Conservation (phyloP, 345 rosid species). For the Cochlearia excelsa region DNA sequence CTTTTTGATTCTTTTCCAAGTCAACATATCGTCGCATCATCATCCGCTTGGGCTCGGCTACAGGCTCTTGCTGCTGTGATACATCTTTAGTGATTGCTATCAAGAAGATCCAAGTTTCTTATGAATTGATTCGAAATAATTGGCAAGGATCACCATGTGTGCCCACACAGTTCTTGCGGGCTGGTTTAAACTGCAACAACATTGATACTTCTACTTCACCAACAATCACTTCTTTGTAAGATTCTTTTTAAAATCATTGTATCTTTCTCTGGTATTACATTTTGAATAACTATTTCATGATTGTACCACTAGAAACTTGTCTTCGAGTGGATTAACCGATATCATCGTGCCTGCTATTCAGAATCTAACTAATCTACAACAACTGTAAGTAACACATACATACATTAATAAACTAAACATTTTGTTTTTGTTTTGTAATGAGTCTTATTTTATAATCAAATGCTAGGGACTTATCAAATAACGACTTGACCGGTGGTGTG, state of each 20-base stretch:
- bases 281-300: neutral
- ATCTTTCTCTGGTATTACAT: neutral
- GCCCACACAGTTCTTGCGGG: too few species aligned
- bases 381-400: conserved; percentile 35
- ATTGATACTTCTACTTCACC: too few species aligned
- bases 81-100: too few species aligned
- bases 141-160: too few species aligned
- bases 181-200: too few species aligned
- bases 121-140: too few species aligned
- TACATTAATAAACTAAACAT: neutral
- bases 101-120: too few species aligned
- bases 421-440: neutral
- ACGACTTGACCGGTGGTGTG: conserved; percentile 39
- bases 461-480: conserved; percentile 51
- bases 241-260: neutral
- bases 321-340: conserved; percentile 40
- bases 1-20: too few species aligned
- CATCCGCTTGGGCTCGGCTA: too few species aligned
- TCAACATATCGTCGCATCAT: too few species aligned
- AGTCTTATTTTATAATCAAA: neutral
- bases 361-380: conserved; percentile 33
- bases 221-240: too few species aligned
- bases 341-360: conserved; percentile 25
- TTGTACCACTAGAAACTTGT: conserved; percentile 27
- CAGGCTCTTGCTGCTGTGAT: too few species aligned